phyloP scores from a whole-genome alignment of 2,329 filamentous ascomycete genomes.

The Capronia epimyces region DNA sequence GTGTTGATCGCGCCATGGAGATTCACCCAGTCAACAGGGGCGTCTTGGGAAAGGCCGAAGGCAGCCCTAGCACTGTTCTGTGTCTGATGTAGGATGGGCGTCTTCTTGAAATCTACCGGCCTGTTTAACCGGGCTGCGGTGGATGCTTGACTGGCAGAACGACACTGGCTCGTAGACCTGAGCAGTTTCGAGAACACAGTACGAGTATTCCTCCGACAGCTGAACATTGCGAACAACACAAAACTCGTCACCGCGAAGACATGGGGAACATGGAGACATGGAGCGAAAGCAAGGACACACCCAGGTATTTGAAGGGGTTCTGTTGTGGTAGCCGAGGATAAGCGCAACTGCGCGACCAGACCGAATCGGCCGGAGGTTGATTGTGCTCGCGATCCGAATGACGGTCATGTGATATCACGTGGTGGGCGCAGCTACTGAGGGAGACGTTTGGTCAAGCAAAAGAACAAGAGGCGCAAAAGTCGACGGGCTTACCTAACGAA shows the following conservation, averaged over 20 bases:
- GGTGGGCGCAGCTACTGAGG: too few relatives aligned
- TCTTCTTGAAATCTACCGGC: conserved; percentile 79
- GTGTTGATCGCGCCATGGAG: conserved; percentile 92
- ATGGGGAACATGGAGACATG: not conserved
- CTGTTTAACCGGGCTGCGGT: conserved; percentile 65
- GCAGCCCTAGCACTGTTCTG: conserved; percentile 65
- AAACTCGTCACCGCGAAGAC: not conserved
- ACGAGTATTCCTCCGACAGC: conserved; percentile 9
- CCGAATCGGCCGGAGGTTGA: not conserved
- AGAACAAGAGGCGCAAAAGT: too few relatives aligned
- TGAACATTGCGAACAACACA: conserved; percentile 11
- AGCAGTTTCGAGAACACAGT: conserved; percentile 3
- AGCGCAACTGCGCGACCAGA: conserved; percentile 7
- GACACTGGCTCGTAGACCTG: conserved; percentile 5
- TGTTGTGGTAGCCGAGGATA: conserved; percentile 15
- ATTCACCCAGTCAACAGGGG: conserved; percentile 79
- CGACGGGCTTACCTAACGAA: too few relatives aligned
- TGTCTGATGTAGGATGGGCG: conserved; percentile 73
- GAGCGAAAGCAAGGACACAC: not conserved
- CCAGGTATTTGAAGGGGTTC: conserved; percentile 14
- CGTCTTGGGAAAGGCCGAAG: conserved; percentile 66
- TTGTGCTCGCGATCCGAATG: too few relatives aligned
- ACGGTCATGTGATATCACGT: not conserved
- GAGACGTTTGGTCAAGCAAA: too few relatives aligned
- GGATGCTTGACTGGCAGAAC: conserved; percentile 31